A percentile compares a stretch with the other conserved stretches of the same genome.
phyloP scores from a whole-genome alignment of 345 rosid species.

The Rhodamnia argentea region DNA sequence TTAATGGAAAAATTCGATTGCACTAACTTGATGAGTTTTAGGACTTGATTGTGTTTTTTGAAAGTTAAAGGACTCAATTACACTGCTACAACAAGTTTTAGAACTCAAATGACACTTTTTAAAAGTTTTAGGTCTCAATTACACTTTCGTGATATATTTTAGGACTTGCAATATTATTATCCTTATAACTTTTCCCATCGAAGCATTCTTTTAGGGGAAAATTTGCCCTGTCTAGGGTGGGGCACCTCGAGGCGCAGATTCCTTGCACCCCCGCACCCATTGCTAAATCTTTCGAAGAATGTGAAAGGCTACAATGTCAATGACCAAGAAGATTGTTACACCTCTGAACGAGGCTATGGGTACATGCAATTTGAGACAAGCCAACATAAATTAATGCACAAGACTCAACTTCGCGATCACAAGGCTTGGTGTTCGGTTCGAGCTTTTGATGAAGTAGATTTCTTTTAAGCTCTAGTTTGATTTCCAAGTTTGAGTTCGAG shows the following conservation, averaged over 20 bases:
- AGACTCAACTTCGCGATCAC: background rate
- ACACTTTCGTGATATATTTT: no score
- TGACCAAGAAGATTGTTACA: background rate
- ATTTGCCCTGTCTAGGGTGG: background rate
- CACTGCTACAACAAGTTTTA: no score
- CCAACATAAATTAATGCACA: background rate
- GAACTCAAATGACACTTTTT: no score
- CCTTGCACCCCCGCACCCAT: background rate
- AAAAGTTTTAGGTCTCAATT: no score
- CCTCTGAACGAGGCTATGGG: background rate
- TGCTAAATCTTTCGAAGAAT: background rate
- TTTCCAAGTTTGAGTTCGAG: background rate
- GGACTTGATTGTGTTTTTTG: no score
- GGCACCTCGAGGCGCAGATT: background rate
- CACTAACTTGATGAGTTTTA: no score
- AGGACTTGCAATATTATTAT: no score
- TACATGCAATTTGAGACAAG: background rate
- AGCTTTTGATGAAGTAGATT: background rate
- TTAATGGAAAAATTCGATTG: no score
- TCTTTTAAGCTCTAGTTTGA: background rate
- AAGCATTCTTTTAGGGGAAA: background rate
- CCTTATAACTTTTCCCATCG: background rate
- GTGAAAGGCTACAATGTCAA: background rate
- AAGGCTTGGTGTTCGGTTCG: background rate
- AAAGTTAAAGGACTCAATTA: no score